Evolutionary conservation across 371 early-diverging fungal genomes (phyloP).

Genomic region (Parasitella parasitica): DNA sequence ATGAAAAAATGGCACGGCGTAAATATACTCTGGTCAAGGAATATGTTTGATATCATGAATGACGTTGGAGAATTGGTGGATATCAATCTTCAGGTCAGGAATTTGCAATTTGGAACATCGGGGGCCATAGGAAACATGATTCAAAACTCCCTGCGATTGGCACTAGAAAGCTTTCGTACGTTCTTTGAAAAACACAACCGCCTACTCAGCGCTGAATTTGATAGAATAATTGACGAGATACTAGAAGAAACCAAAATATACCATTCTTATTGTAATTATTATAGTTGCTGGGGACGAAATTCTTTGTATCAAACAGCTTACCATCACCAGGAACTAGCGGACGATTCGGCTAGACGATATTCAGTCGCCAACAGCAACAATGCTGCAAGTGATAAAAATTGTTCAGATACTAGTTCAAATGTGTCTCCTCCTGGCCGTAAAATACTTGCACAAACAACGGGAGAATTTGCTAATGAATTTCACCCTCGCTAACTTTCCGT

Average conservation of each 20-base stretch:
- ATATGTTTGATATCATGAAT: slow-evolving; percentile 21
- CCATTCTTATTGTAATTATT: slow-evolving; percentile 32
- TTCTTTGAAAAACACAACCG: slow-evolving; percentile 5
- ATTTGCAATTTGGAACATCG: slow-evolving; percentile 18
- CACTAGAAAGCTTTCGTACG: slow-evolving; percentile 14
- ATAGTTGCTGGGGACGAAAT: slow-evolving; percentile 43
- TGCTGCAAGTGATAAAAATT: not conserved
- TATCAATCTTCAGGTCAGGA: slow-evolving; percentile 26
- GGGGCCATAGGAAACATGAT: slow-evolving; percentile 23
- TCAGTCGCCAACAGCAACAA: not conserved
- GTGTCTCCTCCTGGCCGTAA: not conserved
- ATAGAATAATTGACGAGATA: not conserved
- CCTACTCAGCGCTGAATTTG: not conserved
- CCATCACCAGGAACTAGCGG: not conserved
- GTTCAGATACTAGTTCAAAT: not conserved
- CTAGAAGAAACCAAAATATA: slow-evolving; percentile 23
- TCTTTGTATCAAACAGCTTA: slow-evolving; percentile 14
- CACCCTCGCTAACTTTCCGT: not conserved
- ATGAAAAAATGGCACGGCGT: slow-evolving; percentile 26
- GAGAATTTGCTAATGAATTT: not conserved
- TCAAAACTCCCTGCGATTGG: slow-evolving; percentile 3
- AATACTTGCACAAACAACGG: no score
- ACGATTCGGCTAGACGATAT: not conserved
- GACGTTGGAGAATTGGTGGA: slow-evolving; percentile 28
- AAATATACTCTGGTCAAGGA: slow-evolving; percentile 25